Percentiles rank a stretch among this genome's conserved stretches.
phyloP scores from a whole-genome alignment of 345 rosid species.

The Aegle marmelos region DNA sequence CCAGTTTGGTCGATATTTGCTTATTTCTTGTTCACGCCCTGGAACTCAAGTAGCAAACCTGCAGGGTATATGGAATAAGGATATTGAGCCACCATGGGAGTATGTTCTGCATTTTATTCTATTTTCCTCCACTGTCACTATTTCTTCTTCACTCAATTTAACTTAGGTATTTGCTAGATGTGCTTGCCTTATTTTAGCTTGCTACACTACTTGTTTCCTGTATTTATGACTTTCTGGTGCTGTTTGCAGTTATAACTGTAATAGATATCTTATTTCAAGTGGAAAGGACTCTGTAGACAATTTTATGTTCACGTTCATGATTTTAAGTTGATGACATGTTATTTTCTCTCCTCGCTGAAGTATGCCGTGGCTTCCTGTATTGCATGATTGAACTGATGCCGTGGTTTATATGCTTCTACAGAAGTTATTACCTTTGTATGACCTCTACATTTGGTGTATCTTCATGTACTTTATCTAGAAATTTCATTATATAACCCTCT shows the following conservation, averaged over 20 bases:
- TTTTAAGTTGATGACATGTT: not conserved
- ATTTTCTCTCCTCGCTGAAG: not conserved
- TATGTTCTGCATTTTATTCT: conserved; percentile 33
- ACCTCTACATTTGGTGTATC: not conserved
- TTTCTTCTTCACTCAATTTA: not conserved
- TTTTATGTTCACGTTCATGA: not conserved
- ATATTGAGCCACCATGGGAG: conserved; percentile 87
- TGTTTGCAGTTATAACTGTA: not conserved
- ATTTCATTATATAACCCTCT: not conserved
- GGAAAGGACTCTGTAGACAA: not conserved
- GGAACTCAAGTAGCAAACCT: conserved; percentile 93
- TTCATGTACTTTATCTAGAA: not conserved
- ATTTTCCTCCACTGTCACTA: not conserved
- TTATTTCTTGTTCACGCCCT: conserved; percentile 85
- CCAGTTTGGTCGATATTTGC: conserved; percentile 83
- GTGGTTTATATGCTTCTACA: not conserved
- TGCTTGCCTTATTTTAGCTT: not conserved
- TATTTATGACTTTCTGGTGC: not conserved
- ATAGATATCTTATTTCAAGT: not conserved
- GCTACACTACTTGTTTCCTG: not conserved
- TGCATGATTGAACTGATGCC: not conserved
- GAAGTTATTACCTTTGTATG: not conserved
- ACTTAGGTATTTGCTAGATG: not conserved
- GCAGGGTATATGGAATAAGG: conserved; percentile 94
- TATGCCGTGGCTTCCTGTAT: too few relatives aligned